These are phyloP conservation scores for Podila horticola DNA, from an alignment of 192 early-diverging fungal species.

Conservation along the genomic window DNA sequence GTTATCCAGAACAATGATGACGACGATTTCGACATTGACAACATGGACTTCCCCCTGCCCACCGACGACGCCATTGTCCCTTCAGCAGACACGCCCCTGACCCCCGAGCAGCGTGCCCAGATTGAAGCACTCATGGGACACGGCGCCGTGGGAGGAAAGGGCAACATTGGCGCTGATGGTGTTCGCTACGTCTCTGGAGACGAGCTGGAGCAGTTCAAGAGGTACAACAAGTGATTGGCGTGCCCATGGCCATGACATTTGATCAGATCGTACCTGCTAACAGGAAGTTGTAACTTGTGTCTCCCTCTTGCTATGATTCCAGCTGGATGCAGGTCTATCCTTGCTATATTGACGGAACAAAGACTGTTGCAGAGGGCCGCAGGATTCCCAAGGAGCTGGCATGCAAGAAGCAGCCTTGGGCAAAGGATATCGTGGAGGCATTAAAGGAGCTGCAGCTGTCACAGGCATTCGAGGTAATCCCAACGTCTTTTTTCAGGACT, in stretches of 20 bases:
- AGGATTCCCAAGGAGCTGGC: constrained; percentile 63
- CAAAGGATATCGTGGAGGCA: constrained; percentile 71
- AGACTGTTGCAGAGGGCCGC: constrained; percentile 69
- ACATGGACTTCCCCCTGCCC: constrained; percentile 64
- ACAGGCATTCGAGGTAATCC: constrained; percentile 70
- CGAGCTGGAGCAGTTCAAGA: constrained; percentile 48
- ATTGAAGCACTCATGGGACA: constrained; percentile 37
- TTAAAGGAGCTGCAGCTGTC: constrained; percentile 67
- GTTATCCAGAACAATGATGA: constrained; percentile 49
- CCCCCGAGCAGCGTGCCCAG: constrained; percentile 39
- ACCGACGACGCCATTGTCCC: constrained; percentile 21
- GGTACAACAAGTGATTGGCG: background rate
- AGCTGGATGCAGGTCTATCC: constrained; percentile 82
- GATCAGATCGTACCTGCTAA: too few species aligned
- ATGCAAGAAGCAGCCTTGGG: constrained; percentile 65
- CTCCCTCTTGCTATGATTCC: background rate
- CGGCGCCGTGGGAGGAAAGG: constrained; percentile 28
- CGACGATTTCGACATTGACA: constrained; percentile 60
- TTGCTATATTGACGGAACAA: constrained; percentile 72
- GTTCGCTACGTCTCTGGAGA: constrained; percentile 43
- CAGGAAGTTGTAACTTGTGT: too few species aligned
- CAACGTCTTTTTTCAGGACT: too few species aligned
- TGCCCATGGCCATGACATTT: background rate
- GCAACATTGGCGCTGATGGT: constrained; percentile 19
- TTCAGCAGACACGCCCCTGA: constrained; percentile 7